A percentile compares a stretch with the other conserved stretches of the same genome.
phyloP scores from a whole-genome alignment of 1,139 yeast species.

The Casaregolazyma lundiana region DNA sequence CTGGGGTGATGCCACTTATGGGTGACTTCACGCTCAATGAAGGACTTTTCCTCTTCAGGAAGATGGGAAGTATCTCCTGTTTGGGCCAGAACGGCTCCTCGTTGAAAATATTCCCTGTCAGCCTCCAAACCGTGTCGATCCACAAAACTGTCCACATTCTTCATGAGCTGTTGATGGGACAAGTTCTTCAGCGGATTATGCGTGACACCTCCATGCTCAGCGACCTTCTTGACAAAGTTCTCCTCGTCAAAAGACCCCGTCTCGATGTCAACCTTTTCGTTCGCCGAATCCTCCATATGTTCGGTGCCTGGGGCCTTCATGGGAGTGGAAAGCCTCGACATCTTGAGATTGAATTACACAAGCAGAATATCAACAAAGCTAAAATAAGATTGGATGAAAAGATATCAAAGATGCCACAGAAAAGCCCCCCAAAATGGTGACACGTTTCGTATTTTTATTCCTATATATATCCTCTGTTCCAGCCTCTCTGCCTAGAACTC shows the following conservation, averaged over 20 bases:
- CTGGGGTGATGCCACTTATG: slow-evolving; percentile 66
- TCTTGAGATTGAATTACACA: not conserved
- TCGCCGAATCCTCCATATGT: slow-evolving; percentile 9
- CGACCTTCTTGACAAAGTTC: slow-evolving; percentile 17
- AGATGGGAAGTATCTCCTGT: slow-evolving; percentile 56
- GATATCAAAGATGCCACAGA: no score
- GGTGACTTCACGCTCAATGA: slow-evolving; percentile 47
- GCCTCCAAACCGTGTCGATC: slow-evolving; percentile 52
- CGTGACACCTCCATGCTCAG: slow-evolving; percentile 23
- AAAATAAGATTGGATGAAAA: not conserved
- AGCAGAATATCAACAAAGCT: not conserved
- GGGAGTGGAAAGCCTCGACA: slow-evolving; percentile 20
- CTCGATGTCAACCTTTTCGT: slow-evolving; percentile 9
- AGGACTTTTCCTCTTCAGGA: slow-evolving; percentile 56
- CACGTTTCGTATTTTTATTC: not conserved
- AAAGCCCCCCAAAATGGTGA: not conserved
- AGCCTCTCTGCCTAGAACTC: not conserved
- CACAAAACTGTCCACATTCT: slow-evolving; percentile 70
- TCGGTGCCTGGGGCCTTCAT: slow-evolving; percentile 20
- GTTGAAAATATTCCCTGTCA: slow-evolving; percentile 55
- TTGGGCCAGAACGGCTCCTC: slow-evolving; percentile 75
- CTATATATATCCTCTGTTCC: not conserved
- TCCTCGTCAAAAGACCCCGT: slow-evolving; percentile 7
- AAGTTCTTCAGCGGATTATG: slow-evolving; percentile 26
- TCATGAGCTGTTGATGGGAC: slow-evolving; percentile 31